A percentile compares a stretch with the other conserved stretches of the same genome.
Conservation (phyloP, 345 rosid genomes). For the Eucalyptus guilfoylei region DNA sequence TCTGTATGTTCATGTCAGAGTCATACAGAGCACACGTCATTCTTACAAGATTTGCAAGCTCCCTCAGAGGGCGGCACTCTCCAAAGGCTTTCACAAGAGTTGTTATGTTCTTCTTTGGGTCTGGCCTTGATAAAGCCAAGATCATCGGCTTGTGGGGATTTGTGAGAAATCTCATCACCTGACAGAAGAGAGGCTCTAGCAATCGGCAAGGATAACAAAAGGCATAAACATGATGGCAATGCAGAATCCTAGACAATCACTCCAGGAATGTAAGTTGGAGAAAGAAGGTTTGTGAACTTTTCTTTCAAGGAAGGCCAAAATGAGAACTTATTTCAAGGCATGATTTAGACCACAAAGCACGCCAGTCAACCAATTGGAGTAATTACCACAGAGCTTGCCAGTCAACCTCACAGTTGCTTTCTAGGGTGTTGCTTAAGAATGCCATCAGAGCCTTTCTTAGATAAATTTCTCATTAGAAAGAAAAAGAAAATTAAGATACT, state of each 20-base stretch:
- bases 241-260: neutral
- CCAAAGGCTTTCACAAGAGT: constrained; percentile 93
- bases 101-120: constrained; percentile 93
- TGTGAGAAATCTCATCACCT: constrained; percentile 90
- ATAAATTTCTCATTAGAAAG: neutral
- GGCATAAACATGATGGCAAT: neutral
- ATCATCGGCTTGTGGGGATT: constrained; percentile 97
- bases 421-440: neutral
- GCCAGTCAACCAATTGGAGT: neutral
- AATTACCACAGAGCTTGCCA: neutral
- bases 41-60: constrained; percentile 91
- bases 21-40: neutral
- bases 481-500: constrained; percentile 1
- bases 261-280: neutral
- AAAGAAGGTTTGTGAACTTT: neutral
- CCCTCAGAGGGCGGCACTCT: constrained; percentile 80
- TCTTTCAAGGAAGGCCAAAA: neutral
- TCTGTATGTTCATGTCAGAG: neutral
- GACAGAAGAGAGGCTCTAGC: neutral
- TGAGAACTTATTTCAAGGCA: neutral
- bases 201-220: neutral
- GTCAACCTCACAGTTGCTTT: neutral
- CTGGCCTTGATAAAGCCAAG: constrained; percentile 94
- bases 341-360: neutral
- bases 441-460: neutral